Base-by-base conservation (phyloP, 495 filamentous ascomycete genomes). In the Apiosordaria backusii region DNA sequence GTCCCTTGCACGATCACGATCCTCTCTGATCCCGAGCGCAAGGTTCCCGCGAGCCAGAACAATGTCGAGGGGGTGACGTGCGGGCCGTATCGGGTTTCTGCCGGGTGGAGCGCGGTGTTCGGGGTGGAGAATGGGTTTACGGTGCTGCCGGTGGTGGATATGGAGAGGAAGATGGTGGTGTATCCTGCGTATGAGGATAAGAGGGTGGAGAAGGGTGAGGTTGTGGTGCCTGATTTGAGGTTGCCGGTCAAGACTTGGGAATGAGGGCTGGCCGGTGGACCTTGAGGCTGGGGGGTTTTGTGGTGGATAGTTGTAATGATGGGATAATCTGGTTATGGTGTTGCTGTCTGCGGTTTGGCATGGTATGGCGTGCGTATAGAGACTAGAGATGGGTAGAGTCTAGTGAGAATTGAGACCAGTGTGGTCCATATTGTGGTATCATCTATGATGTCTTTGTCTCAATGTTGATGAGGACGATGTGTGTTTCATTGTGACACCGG, bases 21-120 rank as follows among this genome's bases (percentile, higher is more conserved):
- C 16, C 21, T n/a, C 21, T 18, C 27, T 4, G 27, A 61, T 35
- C 18, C 9, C 25, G 29, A 25, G 1, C 27, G 29, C 10, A 57
- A 16, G 25, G 24, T 65, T 1, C 25, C 57, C 7, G 63, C 63
- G 21, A 62, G 26, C n/a, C 57, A 53, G n/a, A 52, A 60, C 29
- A 23, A 65, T 40, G 22, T 15, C 19, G 21, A 65, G 4, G 57
- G 29, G 18, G 25, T 58, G 0, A 7, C 18, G 4, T 65, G 63
- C 35, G 63, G 63, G 27, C 63, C 63, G 19, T 65, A 61, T 16
- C 16, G 19, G 16, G 27, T 65, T 25, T 29, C 27, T 23, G 27
- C 35, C 21, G 54, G 29, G 18, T 65, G 63, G 63, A 61, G 27
- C 16, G 57, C 57, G 22, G 18, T 50, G 40, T 65, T 61, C 53